phyloP scores from a whole-genome alignment of 805 yeast genomes.

The Yamadazyma olivae region DNA sequence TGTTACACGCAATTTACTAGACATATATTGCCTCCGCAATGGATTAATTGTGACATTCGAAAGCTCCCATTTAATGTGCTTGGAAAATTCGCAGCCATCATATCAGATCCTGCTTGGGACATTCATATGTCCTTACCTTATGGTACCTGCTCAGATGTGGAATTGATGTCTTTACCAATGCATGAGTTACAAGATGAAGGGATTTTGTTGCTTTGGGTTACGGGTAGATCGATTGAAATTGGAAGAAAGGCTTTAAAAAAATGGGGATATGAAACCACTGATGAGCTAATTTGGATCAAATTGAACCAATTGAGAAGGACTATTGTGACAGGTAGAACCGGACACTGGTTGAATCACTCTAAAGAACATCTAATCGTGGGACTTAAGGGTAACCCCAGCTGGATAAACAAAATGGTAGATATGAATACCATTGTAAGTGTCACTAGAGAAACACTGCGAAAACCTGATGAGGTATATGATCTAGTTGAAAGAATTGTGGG shows the following conservation, averaged over 20 bases:
- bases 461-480: slow-evolving; percentile 87
- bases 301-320: slow-evolving; percentile 85
- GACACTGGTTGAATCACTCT: slow-evolving; percentile 95
- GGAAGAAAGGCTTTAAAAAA: slow-evolving; percentile 72
- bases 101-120: slow-evolving; percentile 97
- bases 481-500: slow-evolving; percentile 86
- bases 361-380: slow-evolving; percentile 90
- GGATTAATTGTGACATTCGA: slow-evolving; percentile 84
- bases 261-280: slow-evolving; percentile 81
- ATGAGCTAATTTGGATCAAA: slow-evolving; percentile 89
- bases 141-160: slow-evolving; percentile 76
- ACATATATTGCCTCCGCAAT: slow-evolving; percentile 58
- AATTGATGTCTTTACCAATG: slow-evolving; percentile 64
- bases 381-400: slow-evolving; percentile 70
- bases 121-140: slow-evolving; percentile 85
- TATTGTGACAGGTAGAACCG: slow-evolving; percentile 93
- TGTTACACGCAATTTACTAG: slow-evolving; percentile 36
- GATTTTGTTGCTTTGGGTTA: slow-evolving; percentile 83
- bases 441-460: slow-evolving; percentile 84
- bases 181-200: slow-evolving; percentile 79
- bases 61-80: slow-evolving; percentile 64
- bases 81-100: slow-evolving; percentile 78
- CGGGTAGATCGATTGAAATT: slow-evolving; percentile 87
- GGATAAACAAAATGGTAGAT: slow-evolving; percentile 68
- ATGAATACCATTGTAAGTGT: slow-evolving; percentile 75